Evolutionary conservation across 2,329 filamentous ascomycete genomes (phyloP).

Genomic region (Neodidymelliopsis sp.): DNA sequence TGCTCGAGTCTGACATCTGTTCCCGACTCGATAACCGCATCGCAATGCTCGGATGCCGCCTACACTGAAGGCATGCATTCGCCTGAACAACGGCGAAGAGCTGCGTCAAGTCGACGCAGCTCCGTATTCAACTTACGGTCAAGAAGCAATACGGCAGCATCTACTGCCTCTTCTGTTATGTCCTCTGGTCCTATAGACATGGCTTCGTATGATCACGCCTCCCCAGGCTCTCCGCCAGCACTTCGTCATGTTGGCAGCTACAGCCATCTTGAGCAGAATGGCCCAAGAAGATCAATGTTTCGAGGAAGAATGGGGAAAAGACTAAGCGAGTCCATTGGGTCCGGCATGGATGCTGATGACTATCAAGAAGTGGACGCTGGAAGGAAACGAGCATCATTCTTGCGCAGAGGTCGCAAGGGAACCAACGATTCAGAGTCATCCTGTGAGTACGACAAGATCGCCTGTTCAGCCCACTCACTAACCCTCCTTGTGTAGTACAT

Average conservation of each 20-base stretch:
- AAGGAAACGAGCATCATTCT: slow-evolving; percentile 41
- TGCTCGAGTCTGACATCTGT: slow-evolving; percentile 30
- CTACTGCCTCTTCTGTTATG: slow-evolving; percentile 39
- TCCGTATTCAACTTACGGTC: slow-evolving; percentile 50
- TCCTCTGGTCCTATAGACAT: slow-evolving; percentile 34
- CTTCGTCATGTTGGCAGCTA: slow-evolving; percentile 30
- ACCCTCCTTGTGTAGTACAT: slow-evolving; percentile 24
- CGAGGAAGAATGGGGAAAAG: slow-evolving; percentile 47
- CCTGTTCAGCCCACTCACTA: neutral
- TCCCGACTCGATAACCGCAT: slow-evolving; percentile 31
- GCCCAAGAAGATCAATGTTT: slow-evolving; percentile 41
- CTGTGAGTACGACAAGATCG: slow-evolving; percentile 29
- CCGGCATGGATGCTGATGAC: slow-evolving; percentile 28
- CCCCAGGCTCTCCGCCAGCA: slow-evolving; percentile 35
- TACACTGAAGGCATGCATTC: slow-evolving; percentile 40
- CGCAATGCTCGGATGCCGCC: slow-evolving; percentile 35
- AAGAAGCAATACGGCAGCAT: slow-evolving; percentile 48
- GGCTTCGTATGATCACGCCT: slow-evolving; percentile 19
- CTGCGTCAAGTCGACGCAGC: slow-evolving; percentile 35
- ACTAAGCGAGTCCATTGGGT: slow-evolving; percentile 42
- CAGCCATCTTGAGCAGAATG: slow-evolving; percentile 32
- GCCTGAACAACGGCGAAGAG: slow-evolving; percentile 38
- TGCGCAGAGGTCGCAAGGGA: slow-evolving; percentile 41
- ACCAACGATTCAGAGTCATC: slow-evolving; percentile 31
- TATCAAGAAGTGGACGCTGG: slow-evolving; percentile 35